Conservation (phyloP, 2,329 filamentous ascomycete genomes). For the Phaeosphaeria sp. region DNA sequence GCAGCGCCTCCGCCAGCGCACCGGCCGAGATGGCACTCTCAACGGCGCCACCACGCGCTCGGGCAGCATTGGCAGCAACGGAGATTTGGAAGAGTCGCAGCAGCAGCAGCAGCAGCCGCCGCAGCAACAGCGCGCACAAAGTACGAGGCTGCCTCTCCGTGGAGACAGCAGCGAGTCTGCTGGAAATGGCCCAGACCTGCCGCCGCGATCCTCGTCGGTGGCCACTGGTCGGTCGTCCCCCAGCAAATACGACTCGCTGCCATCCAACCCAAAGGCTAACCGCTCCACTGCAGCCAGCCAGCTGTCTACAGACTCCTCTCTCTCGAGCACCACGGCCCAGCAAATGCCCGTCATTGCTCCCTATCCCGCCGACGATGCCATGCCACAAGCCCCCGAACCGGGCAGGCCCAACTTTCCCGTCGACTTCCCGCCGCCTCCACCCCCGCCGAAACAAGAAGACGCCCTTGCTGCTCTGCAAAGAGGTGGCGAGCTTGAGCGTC, state of each 20-base stretch:
- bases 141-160: conserved; percentile 49
- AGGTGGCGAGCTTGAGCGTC: conserved; percentile 88
- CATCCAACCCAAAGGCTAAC: conserved; percentile 40
- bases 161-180: conserved; percentile 50
- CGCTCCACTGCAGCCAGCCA: conserved; percentile 42
- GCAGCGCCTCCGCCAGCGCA: conserved; percentile 74
- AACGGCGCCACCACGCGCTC: conserved; percentile 50
- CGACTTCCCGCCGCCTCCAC: conserved; percentile 74
- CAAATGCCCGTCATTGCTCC: conserved; percentile 76
- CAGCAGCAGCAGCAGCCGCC: too few species aligned
- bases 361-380: conserved; percentile 68
- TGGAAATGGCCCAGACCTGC: conserved; percentile 50
- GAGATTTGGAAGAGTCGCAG: conserved; percentile 49
- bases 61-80: conserved; percentile 41
- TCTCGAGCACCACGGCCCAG: conserved; percentile 79
- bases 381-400: conserved; percentile 48
- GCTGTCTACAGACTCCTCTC: conserved; percentile 59
- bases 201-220: conserved; percentile 56
- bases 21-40: conserved; percentile 55
- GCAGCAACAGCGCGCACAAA: conserved; percentile 47
- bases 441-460: conserved; percentile 83
- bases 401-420: conserved; percentile 54
- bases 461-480: conserved; percentile 89
- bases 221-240: conserved; percentile 52
- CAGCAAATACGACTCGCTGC: conserved; percentile 49